Conservation (phyloP, 306 rosid genomes). For the Cyamopsis tetragonoloba region DNA sequence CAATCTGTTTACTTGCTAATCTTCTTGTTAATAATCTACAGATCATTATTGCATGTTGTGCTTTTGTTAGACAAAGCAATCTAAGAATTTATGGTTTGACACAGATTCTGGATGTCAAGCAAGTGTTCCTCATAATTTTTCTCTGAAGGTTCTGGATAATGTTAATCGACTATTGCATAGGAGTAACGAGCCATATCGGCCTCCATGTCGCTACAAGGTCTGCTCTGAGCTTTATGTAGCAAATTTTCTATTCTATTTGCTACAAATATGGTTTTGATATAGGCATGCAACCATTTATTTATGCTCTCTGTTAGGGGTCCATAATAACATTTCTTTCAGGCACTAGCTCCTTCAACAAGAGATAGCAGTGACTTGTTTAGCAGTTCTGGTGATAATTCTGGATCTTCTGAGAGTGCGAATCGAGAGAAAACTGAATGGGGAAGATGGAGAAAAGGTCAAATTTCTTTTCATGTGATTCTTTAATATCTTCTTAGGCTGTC, state of each 20-base stretch:
- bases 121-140: constrained; percentile 3
- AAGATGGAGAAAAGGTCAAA: constrained; percentile 21
- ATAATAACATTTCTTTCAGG: constrained; percentile 35
- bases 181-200: constrained; percentile 46
- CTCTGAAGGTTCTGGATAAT: constrained; percentile 4
- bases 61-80: neutral
- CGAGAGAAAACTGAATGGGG: constrained; percentile 16
- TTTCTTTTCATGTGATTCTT: neutral
- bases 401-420: constrained; percentile 29
- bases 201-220: constrained; percentile 46
- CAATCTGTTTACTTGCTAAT: neutral
- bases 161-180: constrained; percentile 30
- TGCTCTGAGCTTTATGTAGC: neutral
- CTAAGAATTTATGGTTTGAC: neutral
- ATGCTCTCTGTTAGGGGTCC: neutral
- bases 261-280: constrained; percentile 15
- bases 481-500: neutral
- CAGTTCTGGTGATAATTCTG: constrained; percentile 18
- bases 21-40: neutral
- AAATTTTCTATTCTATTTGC: neutral
- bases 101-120: constrained; percentile 27
- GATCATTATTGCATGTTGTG: neutral
- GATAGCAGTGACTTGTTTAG: constrained; percentile 8
- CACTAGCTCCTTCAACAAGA: constrained; percentile 21
- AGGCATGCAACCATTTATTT: neutral